phyloP scores from a whole-genome alignment of 169 alveolate genomes.

The Plasmodium vinckei region DNA sequence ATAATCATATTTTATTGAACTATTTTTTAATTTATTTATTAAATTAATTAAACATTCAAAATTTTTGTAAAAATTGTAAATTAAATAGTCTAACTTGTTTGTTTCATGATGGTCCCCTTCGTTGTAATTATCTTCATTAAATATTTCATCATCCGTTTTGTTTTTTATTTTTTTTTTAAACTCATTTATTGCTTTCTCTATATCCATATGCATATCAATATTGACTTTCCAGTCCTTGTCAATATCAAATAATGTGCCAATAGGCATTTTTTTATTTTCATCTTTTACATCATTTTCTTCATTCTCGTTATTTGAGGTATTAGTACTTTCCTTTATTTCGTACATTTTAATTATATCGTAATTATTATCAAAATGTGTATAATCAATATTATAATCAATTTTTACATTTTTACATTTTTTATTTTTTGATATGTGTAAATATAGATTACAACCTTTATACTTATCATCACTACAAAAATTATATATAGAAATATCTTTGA shows the following conservation, averaged over 20 bases:
- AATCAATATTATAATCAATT: constrained; percentile 48
- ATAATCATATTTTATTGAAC: constrained; percentile 65
- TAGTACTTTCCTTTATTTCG: constrained; percentile 14
- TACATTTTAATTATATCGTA: constrained; percentile 63
- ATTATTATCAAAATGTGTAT: constrained; percentile 41
- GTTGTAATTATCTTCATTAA: not conserved
- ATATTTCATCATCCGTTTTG: not conserved
- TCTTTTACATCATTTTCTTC: not conserved
- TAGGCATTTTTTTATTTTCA: constrained; percentile 3
- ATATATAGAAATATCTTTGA: constrained; percentile 51
- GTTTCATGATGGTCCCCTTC: not conserved
- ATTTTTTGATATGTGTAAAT: constrained; percentile 40
- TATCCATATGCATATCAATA: constrained; percentile 39
- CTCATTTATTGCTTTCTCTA: constrained; percentile 32
- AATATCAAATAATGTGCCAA: constrained; percentile 44
- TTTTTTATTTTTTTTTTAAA: not conserved
- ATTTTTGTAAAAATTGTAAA: constrained; percentile 62
- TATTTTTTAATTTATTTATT: constrained; percentile 36
- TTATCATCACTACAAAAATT: constrained; percentile 69
- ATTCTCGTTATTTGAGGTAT: not conserved
- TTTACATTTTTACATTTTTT: constrained; percentile 46
- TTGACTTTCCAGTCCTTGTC: constrained; percentile 69
- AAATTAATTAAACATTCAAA: constrained; percentile 56
- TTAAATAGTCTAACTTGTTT: constrained; percentile 42
- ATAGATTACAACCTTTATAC: constrained; percentile 56